A percentile compares a stretch with the other conserved stretches of the same genome.
These are phyloP conservation scores for Candida vartiovaarae DNA, from an alignment of 805 yeast species.

Conservation along the genomic window DNA sequence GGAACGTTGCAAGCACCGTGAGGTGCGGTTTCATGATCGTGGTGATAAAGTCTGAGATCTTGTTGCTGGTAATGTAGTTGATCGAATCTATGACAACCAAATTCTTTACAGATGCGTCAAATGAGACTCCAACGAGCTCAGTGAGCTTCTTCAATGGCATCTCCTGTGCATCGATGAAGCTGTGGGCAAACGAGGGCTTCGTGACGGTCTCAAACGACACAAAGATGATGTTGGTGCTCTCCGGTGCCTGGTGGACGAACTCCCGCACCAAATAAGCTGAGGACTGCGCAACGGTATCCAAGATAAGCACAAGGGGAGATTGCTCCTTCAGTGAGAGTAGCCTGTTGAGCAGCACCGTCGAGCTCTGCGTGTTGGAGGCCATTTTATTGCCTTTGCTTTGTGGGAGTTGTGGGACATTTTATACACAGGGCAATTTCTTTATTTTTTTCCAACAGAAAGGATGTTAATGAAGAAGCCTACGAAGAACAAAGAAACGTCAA, in stretches of 20 bases:
- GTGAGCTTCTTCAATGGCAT: conserved; percentile 21
- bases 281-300: conserved; percentile 69
- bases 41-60: conserved; percentile 44
- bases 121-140: conserved; percentile 13
- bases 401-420: no score
- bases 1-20: conserved; percentile 41
- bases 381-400: conserved; percentile 9
- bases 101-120: conserved; percentile 24
- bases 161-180: conserved; percentile 39
- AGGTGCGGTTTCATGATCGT: conserved; percentile 39
- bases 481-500: no score
- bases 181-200: conserved; percentile 42
- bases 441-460: no score
- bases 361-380: conserved; percentile 32
- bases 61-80: conserved; percentile 43
- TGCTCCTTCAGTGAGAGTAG: conserved; percentile 62
- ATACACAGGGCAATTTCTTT: no score
- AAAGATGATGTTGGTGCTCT: conserved; percentile 35
- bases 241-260: conserved; percentile 36
- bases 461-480: no score
- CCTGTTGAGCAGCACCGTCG: conserved; percentile 57
- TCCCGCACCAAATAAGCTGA: conserved; percentile 51
- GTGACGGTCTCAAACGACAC: conserved; percentile 63
- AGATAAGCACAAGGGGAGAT: conserved; percentile 63
- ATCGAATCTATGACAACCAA: conserved; percentile 61